A percentile compares a stretch with the other conserved stretches of the same genome.
Evolutionary conservation across 2,329 filamentous ascomycete genomes (phyloP).

Genomic region (Alternaria conjuncta): DNA sequence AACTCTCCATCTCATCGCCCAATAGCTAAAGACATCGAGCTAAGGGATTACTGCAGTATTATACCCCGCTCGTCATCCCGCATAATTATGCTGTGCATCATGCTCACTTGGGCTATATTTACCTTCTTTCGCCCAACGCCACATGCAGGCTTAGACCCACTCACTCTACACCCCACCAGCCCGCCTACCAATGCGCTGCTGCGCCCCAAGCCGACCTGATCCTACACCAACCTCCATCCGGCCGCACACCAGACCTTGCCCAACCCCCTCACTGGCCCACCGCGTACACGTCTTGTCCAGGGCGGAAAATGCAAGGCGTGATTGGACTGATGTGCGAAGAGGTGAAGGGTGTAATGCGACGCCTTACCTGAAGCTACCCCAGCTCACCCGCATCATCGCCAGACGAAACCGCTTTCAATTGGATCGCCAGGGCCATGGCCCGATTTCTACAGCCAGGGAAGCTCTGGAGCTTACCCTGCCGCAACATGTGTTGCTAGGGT

Average conservation of each 20-base stretch:
- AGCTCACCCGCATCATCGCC: constrained; percentile 24
- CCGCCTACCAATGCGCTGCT: constrained; percentile 19
- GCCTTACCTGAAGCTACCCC: constrained; percentile 11
- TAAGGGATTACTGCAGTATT: constrained; percentile 17
- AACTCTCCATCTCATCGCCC: constrained; percentile 6
- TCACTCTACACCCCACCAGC: constrained; percentile 22
- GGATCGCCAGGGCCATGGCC: constrained; percentile 26
- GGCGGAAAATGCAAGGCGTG: neutral
- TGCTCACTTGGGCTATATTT: constrained; percentile 27
- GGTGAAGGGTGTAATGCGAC: neutral
- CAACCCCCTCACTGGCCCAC: neutral
- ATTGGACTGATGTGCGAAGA: constrained; percentile 8
- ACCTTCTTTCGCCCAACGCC: constrained; percentile 16
- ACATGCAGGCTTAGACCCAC: constrained; percentile 20
- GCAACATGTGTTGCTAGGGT: constrained; percentile 11
- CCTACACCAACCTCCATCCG: constrained; percentile 6
- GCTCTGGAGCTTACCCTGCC: constrained; percentile 22
- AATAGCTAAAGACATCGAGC: constrained; percentile 2
- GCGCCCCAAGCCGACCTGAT: constrained; percentile 31
- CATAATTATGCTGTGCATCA: constrained; percentile 13
- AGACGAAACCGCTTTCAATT: constrained; percentile 15
- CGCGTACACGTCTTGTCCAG: neutral
- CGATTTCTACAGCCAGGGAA: constrained; percentile 23
- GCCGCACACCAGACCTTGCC: neutral
- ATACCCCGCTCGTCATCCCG: constrained; percentile 19